Conservation (phyloP, 75 land plant genomes). For the Cupressus sempervirens region DNA sequence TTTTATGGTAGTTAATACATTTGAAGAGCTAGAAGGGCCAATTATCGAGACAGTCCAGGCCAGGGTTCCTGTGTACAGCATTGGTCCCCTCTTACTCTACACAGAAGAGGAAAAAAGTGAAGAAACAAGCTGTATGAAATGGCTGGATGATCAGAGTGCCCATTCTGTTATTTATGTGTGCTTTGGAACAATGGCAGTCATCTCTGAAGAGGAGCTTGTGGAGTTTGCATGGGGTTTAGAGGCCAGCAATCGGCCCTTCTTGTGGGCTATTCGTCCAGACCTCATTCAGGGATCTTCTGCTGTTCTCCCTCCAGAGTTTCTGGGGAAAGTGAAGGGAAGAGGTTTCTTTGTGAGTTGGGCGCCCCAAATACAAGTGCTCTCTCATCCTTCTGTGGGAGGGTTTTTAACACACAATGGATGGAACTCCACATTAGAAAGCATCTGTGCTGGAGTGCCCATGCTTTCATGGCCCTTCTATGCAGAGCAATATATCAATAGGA, state of each 20-base stretch:
- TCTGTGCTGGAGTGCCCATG: too few relatives aligned
- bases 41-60: not conserved
- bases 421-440: too few relatives aligned
- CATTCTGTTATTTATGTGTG: slow-evolving; percentile 12
- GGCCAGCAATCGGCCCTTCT: slow-evolving; percentile 21
- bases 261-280: slow-evolving; percentile 17
- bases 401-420: slow-evolving; percentile 38
- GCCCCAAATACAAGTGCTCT: slow-evolving; percentile 37
- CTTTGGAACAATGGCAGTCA: slow-evolving; percentile 15
- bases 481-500: slow-evolving; percentile 28
- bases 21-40: slow-evolving; percentile 9
- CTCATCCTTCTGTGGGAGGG: slow-evolving; percentile 35
- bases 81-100: not conserved
- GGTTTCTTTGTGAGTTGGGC: slow-evolving; percentile 28
- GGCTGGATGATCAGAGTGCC: slow-evolving; percentile 15
- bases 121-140: slow-evolving; percentile 17
- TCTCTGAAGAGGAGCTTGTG: slow-evolving; percentile 3
- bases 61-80: not conserved
- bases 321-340: not conserved
- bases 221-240: slow-evolving; percentile 37
- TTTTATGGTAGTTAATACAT: slow-evolving; percentile 12
- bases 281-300: too few relatives aligned
- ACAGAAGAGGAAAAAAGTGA: not conserved
- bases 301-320: too few relatives aligned
- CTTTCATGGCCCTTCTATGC: slow-evolving; percentile 46